These are phyloP conservation scores for Naganishia cerealis DNA, from an alignment of 1,284 basidiomycete species.

Conservation along the genomic window DNA sequence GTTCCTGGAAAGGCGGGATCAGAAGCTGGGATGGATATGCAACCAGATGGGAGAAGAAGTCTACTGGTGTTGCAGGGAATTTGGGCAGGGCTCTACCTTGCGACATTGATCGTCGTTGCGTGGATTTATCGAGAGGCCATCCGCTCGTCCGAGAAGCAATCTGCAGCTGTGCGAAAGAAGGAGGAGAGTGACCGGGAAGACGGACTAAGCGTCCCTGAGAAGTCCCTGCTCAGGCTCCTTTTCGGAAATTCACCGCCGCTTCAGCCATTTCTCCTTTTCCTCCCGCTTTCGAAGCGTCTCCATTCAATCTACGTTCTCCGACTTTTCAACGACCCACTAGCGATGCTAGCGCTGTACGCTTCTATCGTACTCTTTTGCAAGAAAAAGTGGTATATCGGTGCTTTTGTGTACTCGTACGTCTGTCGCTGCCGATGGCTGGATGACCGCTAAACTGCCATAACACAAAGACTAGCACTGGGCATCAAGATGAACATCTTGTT, in stretches of 20 bases:
- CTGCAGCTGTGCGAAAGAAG: conserved; percentile 12
- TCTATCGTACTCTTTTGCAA: conserved; percentile 58
- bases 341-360: conserved; percentile 61
- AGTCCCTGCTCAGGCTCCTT: conserved; percentile 3
- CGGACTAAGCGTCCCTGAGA: neutral
- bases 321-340: conserved; percentile 94
- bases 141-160: neutral
- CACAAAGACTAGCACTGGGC: conserved; percentile 74
- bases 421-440: neutral
- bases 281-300: conserved; percentile 85
- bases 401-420: conserved; percentile 71
- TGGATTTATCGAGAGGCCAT: conserved; percentile 61
- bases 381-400: conserved; percentile 65
- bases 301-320: conserved; percentile 91
- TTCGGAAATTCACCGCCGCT: conserved; percentile 17
- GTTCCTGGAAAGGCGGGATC: conserved; percentile 13
- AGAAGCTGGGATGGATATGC: conserved; percentile 51
- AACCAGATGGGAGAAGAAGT: conserved; percentile 31
- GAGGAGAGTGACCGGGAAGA: neutral
- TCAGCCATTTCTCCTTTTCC: conserved; percentile 61
- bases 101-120: conserved; percentile 65
- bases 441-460: neutral
- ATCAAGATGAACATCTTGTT: conserved; percentile 95
- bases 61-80: conserved; percentile 63
- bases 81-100: conserved; percentile 71